These are phyloP conservation scores for Tylopilus felleus DNA, from an alignment of 768 basidiomycete species.

Conservation along the genomic window DNA sequence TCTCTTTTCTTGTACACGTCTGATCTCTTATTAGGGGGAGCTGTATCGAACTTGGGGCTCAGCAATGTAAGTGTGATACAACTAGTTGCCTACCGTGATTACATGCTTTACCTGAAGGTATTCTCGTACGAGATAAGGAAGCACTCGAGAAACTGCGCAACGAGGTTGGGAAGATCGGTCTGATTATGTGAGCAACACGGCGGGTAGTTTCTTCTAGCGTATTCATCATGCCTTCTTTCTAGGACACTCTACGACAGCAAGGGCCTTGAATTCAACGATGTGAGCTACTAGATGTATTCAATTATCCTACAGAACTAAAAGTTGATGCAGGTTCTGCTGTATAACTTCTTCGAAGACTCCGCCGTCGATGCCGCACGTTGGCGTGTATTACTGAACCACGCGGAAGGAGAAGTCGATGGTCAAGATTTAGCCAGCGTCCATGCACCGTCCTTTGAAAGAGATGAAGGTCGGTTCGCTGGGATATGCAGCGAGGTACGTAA, in stretches of 20 bases:
- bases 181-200: conserved; percentile 47
- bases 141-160: conserved; percentile 45
- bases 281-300: background rate
- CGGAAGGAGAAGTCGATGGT: too few relatives aligned
- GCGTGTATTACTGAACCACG: too few relatives aligned
- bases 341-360: conserved; percentile 77
- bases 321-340: conserved; percentile 56
- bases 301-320: background rate
- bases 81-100: background rate
- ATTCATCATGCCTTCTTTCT: background rate
- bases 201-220: background rate
- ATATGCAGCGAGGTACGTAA: too few relatives aligned
- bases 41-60: conserved; percentile 56
- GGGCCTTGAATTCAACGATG: conserved; percentile 26
- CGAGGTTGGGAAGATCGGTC: conserved; percentile 55
- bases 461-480: too few relatives aligned
- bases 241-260: conserved; percentile 35
- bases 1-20: background rate
- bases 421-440: conserved; percentile 12
- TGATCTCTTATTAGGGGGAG: conserved; percentile 36
- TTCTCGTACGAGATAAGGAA: conserved; percentile 61
- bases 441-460: conserved; percentile 40
- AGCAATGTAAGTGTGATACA: conserved; percentile 50
- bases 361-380: too few relatives aligned
- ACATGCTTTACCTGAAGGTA: conserved; percentile 40